A percentile compares a stretch with the other conserved stretches of the same genome.
Evolutionary conservation across 176 grass and related monocot genomes (phyloP).

Genomic region (Paspalum vaginatum): DNA sequence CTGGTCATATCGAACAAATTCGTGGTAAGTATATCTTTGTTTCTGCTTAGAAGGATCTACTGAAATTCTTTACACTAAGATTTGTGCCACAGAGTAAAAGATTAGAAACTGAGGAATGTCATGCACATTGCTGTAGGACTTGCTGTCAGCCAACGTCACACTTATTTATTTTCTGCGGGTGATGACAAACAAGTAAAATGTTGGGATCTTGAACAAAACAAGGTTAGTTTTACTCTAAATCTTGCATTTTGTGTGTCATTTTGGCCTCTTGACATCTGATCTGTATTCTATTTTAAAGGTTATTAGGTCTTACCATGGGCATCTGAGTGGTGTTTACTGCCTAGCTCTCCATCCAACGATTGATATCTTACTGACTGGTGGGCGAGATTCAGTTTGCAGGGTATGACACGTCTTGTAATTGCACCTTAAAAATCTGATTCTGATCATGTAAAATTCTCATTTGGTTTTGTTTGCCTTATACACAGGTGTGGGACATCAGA

Average conservation of each 20-base stretch:
- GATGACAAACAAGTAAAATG: conserved; percentile 99
- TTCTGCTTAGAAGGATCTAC: background rate
- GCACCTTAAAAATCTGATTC: conserved; percentile 2
- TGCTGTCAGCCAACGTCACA: conserved; percentile 89
- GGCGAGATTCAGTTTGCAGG: conserved; percentile 98
- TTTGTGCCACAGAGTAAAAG: conserved; percentile 15
- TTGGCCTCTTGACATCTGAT: conserved; percentile 29
- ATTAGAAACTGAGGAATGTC: conserved; percentile 32
- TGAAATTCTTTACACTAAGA: background rate
- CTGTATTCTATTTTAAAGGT: conserved; percentile 56
- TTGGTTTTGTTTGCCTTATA: conserved; percentile 23
- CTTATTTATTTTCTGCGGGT: conserved; percentile 99
- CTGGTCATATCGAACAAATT: conserved; percentile 96
- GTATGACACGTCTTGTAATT: conserved; percentile 50
- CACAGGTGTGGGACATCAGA: conserved; percentile 93
- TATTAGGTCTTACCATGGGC: conserved; percentile 97
- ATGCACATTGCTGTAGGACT: conserved; percentile 63
- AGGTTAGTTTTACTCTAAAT: conserved; percentile 59
- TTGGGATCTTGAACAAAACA: conserved; percentile 99
- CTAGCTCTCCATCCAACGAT: conserved; percentile 96
- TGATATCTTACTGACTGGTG: conserved; percentile 86
- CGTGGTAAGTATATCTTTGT: conserved; percentile 62
- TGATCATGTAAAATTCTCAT: background rate
- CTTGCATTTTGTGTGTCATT: conserved; percentile 8
- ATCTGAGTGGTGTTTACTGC: conserved; percentile 98